Percentiles rank a stretch among this genome's conserved stretches.
Conservation (phyloP, 495 filamentous ascomycete genomes). For the Daldinia loculata region DNA sequence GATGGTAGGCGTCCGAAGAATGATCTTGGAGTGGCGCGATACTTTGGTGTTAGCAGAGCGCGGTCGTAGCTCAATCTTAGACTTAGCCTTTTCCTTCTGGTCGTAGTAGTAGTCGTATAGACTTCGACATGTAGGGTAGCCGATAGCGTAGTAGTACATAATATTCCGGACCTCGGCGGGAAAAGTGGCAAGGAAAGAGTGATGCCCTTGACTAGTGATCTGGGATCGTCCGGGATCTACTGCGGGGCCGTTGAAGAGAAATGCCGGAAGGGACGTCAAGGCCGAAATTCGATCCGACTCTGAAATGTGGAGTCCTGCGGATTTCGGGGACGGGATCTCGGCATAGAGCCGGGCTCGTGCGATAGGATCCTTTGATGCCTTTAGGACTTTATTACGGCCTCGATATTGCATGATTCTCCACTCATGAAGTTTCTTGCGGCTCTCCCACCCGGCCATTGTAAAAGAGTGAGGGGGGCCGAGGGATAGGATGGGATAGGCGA, state of each 20-base stretch:
- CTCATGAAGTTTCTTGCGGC: conserved; percentile 26
- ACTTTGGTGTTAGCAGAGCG: conserved; percentile 16
- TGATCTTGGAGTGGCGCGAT: conserved; percentile 22
- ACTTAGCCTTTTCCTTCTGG: conserved; percentile 37
- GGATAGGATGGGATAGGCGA: not conserved
- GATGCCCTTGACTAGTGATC: not conserved
- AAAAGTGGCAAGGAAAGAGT: conserved; percentile 43
- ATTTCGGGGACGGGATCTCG: conserved; percentile 37
- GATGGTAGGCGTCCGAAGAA: conserved; percentile 44
- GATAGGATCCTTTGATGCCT: conserved; percentile 38
- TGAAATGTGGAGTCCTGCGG: conserved; percentile 28
- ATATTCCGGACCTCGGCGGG: conserved; percentile 48
- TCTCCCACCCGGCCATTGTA: conserved; percentile 25
- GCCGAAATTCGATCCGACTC: conserved; percentile 34
- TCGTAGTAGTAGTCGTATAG: conserved; percentile 46
- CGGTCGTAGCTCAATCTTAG: conserved; percentile 21
- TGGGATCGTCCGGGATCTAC: not conserved
- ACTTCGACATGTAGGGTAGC: conserved; percentile 40
- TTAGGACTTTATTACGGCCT: conserved; percentile 40
- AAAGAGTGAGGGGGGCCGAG: not conserved
- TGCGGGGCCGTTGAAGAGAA: conserved; percentile 24
- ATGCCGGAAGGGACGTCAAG: conserved; percentile 35
- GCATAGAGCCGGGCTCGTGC: conserved; percentile 31
- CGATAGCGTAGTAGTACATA: conserved; percentile 44
- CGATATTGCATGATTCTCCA: conserved; percentile 39